Conservation (phyloP, 495 filamentous ascomycete genomes). For the Daldinia bambusicola region DNA sequence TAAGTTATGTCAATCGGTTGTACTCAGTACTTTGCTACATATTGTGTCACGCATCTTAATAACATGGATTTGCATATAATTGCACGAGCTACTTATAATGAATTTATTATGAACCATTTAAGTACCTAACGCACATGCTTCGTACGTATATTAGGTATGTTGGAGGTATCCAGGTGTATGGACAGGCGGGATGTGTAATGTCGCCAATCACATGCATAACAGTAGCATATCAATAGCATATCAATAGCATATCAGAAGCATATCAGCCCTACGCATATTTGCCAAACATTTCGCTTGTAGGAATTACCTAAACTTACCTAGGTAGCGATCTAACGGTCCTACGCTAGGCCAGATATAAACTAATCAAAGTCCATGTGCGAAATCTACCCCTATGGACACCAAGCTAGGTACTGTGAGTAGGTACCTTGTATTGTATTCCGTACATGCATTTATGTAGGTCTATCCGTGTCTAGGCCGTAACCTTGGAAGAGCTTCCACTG, state of each 20-base stretch:
- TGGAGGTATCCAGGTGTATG: not conserved
- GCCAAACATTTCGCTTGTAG: conserved; percentile 11
- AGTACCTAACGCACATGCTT: not conserved
- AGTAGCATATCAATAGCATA: too few species aligned
- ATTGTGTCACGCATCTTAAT: not conserved
- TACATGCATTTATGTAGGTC: conserved; percentile 31
- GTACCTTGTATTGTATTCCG: too few species aligned
- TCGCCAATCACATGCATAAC: conserved; percentile 24
- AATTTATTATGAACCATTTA: not conserved
- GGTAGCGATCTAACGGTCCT: not conserved
- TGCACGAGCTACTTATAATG: not conserved
- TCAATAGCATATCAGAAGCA: too few species aligned
- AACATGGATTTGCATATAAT: not conserved
- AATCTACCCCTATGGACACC: not conserved
- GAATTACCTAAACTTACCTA: conserved; percentile 8
- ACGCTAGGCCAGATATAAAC: conserved; percentile 7
- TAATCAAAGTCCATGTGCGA: not conserved
- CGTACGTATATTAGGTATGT: too few species aligned
- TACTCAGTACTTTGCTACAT: not conserved
- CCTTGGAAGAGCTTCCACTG: conserved; percentile 8
- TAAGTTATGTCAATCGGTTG: not conserved
- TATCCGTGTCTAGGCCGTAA: conserved; percentile 12
- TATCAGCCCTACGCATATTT: conserved; percentile 7
- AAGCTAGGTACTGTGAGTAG: not conserved
- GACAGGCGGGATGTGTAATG: conserved; percentile 1